phyloP scores from a whole-genome alignment of 805 yeast species.

The Lipomyces chichibuensis region DNA sequence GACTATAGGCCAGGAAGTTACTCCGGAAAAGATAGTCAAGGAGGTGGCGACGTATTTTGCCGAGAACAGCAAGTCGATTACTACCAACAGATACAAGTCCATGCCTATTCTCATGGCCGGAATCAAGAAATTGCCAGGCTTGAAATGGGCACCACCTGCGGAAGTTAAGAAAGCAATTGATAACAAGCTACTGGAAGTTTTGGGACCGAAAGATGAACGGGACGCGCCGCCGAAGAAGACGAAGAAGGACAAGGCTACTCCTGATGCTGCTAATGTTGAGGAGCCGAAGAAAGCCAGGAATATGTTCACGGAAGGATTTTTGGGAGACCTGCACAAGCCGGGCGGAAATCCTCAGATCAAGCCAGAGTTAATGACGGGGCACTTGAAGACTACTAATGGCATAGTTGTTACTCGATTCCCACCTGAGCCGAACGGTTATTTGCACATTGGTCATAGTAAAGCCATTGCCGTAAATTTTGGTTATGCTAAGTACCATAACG shows the following conservation, averaged over 20 bases:
- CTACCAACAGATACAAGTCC: constrained; percentile 72
- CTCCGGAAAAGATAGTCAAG: constrained; percentile 63
- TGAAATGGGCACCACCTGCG: constrained; percentile 92
- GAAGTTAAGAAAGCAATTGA: constrained; percentile 87
- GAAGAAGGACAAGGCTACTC: constrained; percentile 25
- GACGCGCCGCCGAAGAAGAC: constrained; percentile 79
- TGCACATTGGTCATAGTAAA: constrained; percentile 97
- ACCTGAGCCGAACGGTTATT: constrained; percentile 97
- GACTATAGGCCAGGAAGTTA: constrained; percentile 62
- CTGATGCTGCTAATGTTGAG: constrained; percentile 33
- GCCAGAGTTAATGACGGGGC: constrained; percentile 82
- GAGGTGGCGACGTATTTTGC: constrained; percentile 64
- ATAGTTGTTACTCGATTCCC: constrained; percentile 93
- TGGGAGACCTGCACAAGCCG: constrained; percentile 92
- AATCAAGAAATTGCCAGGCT: constrained; percentile 68
- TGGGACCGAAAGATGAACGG: constrained; percentile 97
- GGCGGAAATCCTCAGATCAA: constrained; percentile 92
- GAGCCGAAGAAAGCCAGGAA: constrained; percentile 49
- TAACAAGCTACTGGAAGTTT: constrained; percentile 63
- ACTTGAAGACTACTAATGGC: constrained; percentile 76
- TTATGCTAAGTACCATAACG: constrained; percentile 84
- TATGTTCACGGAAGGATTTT: constrained; percentile 93
- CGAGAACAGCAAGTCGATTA: constrained; percentile 60
- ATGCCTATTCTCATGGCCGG: constrained; percentile 79
- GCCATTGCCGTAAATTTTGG: constrained; percentile 98